phyloP scores from a whole-genome alignment of 2,329 filamentous ascomycete genomes.

The Gremmenia infestans region DNA sequence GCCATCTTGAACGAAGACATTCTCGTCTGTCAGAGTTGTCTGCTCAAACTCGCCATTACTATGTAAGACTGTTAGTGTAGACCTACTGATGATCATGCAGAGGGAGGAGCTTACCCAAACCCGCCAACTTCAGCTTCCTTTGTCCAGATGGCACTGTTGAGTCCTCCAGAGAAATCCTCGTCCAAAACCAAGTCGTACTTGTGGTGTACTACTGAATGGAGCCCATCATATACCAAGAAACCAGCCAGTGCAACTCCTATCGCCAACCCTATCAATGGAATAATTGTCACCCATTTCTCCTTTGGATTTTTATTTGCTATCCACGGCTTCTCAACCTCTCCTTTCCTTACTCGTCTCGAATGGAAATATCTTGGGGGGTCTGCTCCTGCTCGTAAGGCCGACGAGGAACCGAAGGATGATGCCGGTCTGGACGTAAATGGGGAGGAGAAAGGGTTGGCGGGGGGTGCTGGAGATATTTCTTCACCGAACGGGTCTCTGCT shows the following conservation, averaged over 20 bases:
- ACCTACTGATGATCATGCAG: slow-evolving; percentile 33
- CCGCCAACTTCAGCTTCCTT: slow-evolving; percentile 42
- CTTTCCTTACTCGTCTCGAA: slow-evolving; percentile 56
- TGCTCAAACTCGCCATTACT: slow-evolving; percentile 79
- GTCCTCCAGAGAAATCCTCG: slow-evolving; percentile 48
- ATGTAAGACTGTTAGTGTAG: slow-evolving; percentile 8
- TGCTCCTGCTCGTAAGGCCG: slow-evolving; percentile 28
- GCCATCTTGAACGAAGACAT: slow-evolving; percentile 67
- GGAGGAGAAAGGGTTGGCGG: slow-evolving; percentile 26
- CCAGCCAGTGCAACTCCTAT: slow-evolving; percentile 64
- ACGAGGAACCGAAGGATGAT: slow-evolving; percentile 38
- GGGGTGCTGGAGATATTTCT: slow-evolving; percentile 25
- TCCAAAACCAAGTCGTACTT: slow-evolving; percentile 50
- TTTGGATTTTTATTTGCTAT: slow-evolving; percentile 65
- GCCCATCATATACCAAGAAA: slow-evolving; percentile 71
- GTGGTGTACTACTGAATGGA: slow-evolving; percentile 67
- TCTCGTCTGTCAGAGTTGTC: slow-evolving; percentile 67
- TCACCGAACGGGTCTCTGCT: slow-evolving; percentile 24
- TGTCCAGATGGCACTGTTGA: slow-evolving; percentile 43
- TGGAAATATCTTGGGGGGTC: slow-evolving; percentile 28
- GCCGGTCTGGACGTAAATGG: slow-evolving; percentile 40
- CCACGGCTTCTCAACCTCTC: slow-evolving; percentile 73
- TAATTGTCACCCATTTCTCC: slow-evolving; percentile 82
- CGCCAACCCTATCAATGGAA: slow-evolving; percentile 67
- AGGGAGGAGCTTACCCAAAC: slow-evolving; percentile 49